These are phyloP conservation scores for Pyrenula massariospora DNA, from an alignment of 495 filamentous ascomycete genomes.

Conservation along the genomic window DNA sequence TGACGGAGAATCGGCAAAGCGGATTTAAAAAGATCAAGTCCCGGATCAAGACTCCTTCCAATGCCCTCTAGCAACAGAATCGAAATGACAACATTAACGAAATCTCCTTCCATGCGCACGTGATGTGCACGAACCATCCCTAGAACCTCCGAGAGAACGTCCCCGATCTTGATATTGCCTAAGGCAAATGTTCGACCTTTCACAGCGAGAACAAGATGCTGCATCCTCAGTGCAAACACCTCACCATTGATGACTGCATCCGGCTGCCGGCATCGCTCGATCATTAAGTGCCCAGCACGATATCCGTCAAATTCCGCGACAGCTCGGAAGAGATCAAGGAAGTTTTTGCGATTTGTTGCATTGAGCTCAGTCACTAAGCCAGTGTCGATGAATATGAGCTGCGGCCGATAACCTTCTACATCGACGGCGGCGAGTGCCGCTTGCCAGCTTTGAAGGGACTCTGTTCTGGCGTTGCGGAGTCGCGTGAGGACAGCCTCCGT, in stretches of 20 bases:
- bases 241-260: constrained; percentile 78
- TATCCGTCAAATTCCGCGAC: constrained; percentile 97
- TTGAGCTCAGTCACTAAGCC: constrained; percentile 94
- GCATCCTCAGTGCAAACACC: constrained; percentile 90
- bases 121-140: constrained; percentile 89
- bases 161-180: constrained; percentile 92
- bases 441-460: constrained; percentile 45
- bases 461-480: constrained; percentile 35
- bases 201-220: constrained; percentile 81
- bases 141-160: constrained; percentile 82
- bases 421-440: constrained; percentile 68
- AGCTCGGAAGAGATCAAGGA: constrained; percentile 90
- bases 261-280: constrained; percentile 84
- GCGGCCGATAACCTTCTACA: constrained; percentile 80
- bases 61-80: constrained; percentile 93
- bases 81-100: constrained; percentile 95
- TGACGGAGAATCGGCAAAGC: constrained; percentile 85
- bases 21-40: constrained; percentile 80
- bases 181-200: constrained; percentile 85
- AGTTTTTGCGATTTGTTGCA: constrained; percentile 73
- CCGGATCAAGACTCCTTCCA: constrained; percentile 72
- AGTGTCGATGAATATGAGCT: constrained; percentile 95
- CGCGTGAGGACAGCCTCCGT: constrained; percentile 76
- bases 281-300: constrained; percentile 90
- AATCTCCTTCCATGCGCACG: constrained; percentile 92